A percentile compares a stretch with the other conserved stretches of the same genome.
Evolutionary conservation across 176 grass and related monocot species (phyloP).

Genomic region (Canna indica): DNA sequence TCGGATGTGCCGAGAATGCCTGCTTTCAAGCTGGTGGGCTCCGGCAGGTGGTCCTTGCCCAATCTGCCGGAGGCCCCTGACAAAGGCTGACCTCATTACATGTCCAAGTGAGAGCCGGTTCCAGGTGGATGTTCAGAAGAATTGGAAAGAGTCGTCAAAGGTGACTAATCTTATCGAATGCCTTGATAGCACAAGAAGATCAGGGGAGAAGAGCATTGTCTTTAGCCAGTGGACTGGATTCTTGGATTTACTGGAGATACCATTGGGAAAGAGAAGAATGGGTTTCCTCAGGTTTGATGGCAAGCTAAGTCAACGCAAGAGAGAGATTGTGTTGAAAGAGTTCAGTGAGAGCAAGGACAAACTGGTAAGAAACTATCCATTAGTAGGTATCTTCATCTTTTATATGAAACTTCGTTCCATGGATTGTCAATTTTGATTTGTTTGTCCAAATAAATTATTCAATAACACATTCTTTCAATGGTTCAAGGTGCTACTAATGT

Average conservation of each 20-base stretch:
- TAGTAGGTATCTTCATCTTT: not conserved
- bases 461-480: too few relatives aligned
- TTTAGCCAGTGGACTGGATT: conserved; percentile 95
- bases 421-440: too few relatives aligned
- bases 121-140: conserved; percentile 50
- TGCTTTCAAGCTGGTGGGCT: conserved; percentile 55
- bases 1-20: conserved; percentile 70
- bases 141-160: conserved; percentile 92
- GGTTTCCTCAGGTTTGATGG: conserved; percentile 79
- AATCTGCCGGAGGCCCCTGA: conserved; percentile 44
- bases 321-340: conserved; percentile 60
- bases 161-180: conserved; percentile 47
- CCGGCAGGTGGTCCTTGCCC: conserved; percentile 53
- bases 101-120: conserved; percentile 50
- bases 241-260: conserved; percentile 72
- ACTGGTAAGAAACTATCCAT: conserved; percentile 34
- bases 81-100: conserved; percentile 48
- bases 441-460: not conserved
- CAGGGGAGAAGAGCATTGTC: conserved; percentile 81
- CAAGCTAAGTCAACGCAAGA: conserved; percentile 57
- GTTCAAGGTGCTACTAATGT: conserved; percentile 64
- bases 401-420: not conserved
- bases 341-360: conserved; percentile 63
- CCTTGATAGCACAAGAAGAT: conserved; percentile 33
- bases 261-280: conserved; percentile 41